These are phyloP conservation scores for Candida ulmi DNA, from an alignment of 805 yeast species.

Conservation along the genomic window DNA sequence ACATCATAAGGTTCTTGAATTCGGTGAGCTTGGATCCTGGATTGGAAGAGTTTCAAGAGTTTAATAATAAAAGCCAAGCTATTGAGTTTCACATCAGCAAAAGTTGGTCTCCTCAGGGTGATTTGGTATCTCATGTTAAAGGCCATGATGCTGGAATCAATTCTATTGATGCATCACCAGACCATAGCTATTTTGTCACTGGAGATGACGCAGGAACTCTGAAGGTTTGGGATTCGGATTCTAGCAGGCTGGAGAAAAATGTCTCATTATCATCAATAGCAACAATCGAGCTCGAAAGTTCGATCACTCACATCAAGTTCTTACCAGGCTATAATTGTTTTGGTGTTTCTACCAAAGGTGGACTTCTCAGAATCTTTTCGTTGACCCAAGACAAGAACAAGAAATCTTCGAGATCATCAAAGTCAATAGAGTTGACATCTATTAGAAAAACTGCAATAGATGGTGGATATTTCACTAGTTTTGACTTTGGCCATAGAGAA, in stretches of 20 bases:
- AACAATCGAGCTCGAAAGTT: conserved; percentile 40
- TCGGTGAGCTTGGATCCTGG: conserved; percentile 51
- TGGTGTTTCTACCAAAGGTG: conserved; percentile 42
- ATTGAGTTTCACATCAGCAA: conserved; percentile 5
- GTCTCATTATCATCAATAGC: conserved; percentile 45
- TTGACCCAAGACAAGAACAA: conserved; percentile 26
- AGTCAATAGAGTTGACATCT: conserved; percentile 16
- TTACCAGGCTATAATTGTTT: conserved; percentile 52
- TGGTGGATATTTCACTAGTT: conserved; percentile 37
- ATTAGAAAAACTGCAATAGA: conserved; percentile 38
- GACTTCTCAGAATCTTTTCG: conserved; percentile 30
- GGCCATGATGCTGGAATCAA: conserved; percentile 60
- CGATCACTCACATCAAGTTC: conserved; percentile 46
- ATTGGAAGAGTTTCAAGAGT: conserved; percentile 57
- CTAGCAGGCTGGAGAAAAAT: conserved; percentile 55
- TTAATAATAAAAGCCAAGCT: conserved; percentile 39
- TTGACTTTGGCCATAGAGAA: conserved; percentile 36
- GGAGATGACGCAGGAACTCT: conserved; percentile 73
- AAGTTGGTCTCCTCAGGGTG: conserved; percentile 39
- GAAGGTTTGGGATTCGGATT: conserved; percentile 85
- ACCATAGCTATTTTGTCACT: conserved; percentile 61
- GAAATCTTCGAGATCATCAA: conserved; percentile 15
- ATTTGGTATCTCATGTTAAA: conserved; percentile 54
- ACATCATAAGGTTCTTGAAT: conserved; percentile 50
- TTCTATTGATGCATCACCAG: conserved; percentile 52